Percentiles rank a stretch among this genome's conserved stretches.
Evolutionary conservation across 805 yeast genomes (phyloP).

Genomic region (Ogataea paradorogensis): DNA sequence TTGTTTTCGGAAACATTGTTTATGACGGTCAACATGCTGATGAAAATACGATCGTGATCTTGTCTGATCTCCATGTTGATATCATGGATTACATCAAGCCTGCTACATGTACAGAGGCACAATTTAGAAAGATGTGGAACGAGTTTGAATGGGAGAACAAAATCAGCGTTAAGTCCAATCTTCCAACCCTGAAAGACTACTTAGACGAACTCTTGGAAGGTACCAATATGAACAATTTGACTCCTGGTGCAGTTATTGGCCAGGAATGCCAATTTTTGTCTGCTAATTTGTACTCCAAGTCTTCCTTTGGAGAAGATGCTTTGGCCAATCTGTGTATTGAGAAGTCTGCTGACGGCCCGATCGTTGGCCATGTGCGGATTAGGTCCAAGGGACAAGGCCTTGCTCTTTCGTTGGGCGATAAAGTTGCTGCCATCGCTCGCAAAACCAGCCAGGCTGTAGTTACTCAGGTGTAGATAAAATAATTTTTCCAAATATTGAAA

Average conservation of each 20-base stretch:
- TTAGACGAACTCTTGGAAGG: conserved; percentile 71
- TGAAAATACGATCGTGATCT: conserved; percentile 83
- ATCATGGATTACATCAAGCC: conserved; percentile 97
- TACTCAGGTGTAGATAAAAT: conserved; percentile 20
- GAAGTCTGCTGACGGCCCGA: conserved; percentile 66
- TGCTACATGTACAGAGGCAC: conserved; percentile 82
- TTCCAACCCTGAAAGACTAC: conserved; percentile 68
- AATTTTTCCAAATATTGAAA: neutral
- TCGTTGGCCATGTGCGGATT: conserved; percentile 92
- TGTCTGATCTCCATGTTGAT: conserved; percentile 93
- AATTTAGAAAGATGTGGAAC: conserved; percentile 97
- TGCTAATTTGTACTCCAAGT: conserved; percentile 88
- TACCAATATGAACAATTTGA: conserved; percentile 91
- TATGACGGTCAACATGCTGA: conserved; percentile 95
- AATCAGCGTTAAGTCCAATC: conserved; percentile 76
- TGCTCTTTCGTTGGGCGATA: conserved; percentile 91
- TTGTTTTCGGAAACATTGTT: conserved; percentile 93
- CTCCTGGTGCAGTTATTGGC: conserved; percentile 87
- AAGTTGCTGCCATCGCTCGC: conserved; percentile 81
- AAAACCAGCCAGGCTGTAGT: conserved; percentile 40
- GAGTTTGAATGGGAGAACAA: conserved; percentile 99
- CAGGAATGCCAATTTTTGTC: conserved; percentile 89
- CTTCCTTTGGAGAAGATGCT: conserved; percentile 97
- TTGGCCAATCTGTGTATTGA: conserved; percentile 94
- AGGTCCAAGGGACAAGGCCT: conserved; percentile 97